Evolutionary conservation across 75 land plant genomes (phyloP).

Genomic region (Picea glauca): DNA sequence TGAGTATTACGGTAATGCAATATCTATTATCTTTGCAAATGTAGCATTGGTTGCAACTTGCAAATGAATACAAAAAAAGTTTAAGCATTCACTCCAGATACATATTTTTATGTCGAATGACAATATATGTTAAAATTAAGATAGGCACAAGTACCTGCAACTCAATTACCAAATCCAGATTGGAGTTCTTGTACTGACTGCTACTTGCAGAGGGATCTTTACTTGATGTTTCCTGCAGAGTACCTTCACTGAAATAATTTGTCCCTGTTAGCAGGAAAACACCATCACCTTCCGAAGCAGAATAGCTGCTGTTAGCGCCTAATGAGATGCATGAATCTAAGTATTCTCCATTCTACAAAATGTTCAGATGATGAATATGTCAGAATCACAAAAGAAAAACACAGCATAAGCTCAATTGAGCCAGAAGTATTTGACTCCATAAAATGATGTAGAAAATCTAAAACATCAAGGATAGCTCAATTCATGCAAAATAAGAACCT

Average conservation of each 20-base stretch:
- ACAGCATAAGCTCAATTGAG: neutral
- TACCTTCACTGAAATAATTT: constrained; percentile 11
- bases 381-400: neutral
- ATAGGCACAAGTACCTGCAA: constrained; percentile 44
- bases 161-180: constrained; percentile 36
- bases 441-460: neutral
- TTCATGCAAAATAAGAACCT: neutral
- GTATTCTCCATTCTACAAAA: constrained; percentile 60
- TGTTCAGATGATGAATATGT: neutral
- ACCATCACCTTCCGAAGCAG: constrained; percentile 63
- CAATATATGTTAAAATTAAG: neutral
- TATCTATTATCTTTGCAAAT: no score
- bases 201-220: neutral
- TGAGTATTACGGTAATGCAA: no score
- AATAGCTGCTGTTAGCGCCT: constrained; percentile 83
- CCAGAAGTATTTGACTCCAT: neutral
- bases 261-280: constrained; percentile 47
- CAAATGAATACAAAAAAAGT: no score
- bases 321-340: constrained; percentile 79
- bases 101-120: neutral
- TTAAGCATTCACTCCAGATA: no score
- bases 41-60: no score
- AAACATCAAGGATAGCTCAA: neutral
- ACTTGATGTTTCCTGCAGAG: constrained; percentile 10
- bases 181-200: neutral